Evolutionary conservation across 1,139 yeast genomes (phyloP).

Genomic region (Yamadazyma kanchanaburiensis): DNA sequence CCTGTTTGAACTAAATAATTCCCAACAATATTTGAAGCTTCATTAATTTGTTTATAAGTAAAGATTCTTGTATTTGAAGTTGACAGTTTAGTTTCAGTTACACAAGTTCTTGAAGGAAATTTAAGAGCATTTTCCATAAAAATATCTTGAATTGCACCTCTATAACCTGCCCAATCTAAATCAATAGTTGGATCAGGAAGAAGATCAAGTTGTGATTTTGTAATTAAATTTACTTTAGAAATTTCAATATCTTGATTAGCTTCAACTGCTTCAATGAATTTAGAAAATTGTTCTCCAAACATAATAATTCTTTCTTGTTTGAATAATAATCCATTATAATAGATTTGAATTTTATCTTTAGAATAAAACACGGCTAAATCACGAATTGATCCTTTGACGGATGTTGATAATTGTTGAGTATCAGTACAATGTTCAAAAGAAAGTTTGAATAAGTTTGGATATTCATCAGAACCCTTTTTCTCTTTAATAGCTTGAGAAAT

Average conservation of each 20-base stretch:
- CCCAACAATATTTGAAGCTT: conserved; percentile 93
- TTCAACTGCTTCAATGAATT: conserved; percentile 38
- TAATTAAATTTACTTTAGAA: conserved; percentile 65
- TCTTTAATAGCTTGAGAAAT: conserved; percentile 51
- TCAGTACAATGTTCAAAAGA: conserved; percentile 52
- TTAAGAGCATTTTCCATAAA: conserved; percentile 79
- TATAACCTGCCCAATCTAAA: conserved; percentile 85
- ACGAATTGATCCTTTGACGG: conserved; percentile 53
- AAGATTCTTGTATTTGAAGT: conserved; percentile 63
- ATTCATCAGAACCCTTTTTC: conserved; percentile 47
- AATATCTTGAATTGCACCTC: conserved; percentile 96
- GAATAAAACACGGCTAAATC: conserved; percentile 58
- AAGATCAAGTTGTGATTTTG: conserved; percentile 51
- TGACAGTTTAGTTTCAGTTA: conserved; percentile 82
- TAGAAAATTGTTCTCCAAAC: conserved; percentile 69
- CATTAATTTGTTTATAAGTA: conserved; percentile 80
- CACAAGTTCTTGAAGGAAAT: conserved; percentile 85
- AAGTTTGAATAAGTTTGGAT: conserved; percentile 64
- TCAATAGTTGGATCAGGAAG: conserved; percentile 88
- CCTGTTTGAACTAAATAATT: conserved; percentile 82
- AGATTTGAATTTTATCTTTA: conserved; percentile 34
- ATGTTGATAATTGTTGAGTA: conserved; percentile 43
- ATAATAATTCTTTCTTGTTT: conserved; percentile 64
- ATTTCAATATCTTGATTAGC: conserved; percentile 39
- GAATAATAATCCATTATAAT: conserved; percentile 76